phyloP scores from a whole-genome alignment of 495 filamentous ascomycete species.

The Cairneyella variabilis region DNA sequence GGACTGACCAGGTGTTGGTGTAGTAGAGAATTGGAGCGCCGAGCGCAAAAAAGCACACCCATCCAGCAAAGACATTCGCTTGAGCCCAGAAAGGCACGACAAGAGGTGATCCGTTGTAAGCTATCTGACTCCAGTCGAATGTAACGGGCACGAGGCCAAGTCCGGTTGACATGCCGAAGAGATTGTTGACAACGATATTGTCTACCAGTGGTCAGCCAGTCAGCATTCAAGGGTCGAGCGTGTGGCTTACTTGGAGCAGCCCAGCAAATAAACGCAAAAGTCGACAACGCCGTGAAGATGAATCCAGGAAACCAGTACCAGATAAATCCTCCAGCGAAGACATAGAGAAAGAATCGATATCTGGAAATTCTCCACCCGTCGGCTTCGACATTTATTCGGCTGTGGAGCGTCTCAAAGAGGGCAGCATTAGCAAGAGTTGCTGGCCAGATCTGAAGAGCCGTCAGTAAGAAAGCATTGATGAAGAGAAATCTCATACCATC shows the following conservation, averaged over 20 bases:
- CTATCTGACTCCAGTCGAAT: slow-evolving; percentile 56
- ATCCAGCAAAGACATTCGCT: slow-evolving; percentile 56
- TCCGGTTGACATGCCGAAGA: slow-evolving; percentile 65
- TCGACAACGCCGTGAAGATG: slow-evolving; percentile 50
- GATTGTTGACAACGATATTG: slow-evolving; percentile 63
- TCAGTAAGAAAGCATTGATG: no score
- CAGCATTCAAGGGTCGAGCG: no score
- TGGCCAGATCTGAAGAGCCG: no score
- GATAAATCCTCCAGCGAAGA: slow-evolving; percentile 52
- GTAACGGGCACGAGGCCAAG: slow-evolving; percentile 56
- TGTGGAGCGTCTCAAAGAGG: slow-evolving; percentile 68
- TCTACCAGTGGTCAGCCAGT: no score
- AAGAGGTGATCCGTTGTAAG: slow-evolving; percentile 49
- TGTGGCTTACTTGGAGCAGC: slow-evolving; percentile 50
- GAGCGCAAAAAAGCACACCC: slow-evolving; percentile 46
- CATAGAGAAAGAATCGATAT: slow-evolving; percentile 62
- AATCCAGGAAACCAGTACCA: slow-evolving; percentile 49
- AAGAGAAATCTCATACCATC: no score
- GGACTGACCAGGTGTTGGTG: no score
- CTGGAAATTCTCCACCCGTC: slow-evolving; percentile 63
- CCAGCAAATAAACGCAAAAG: slow-evolving; percentile 59
- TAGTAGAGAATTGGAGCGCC: no score
- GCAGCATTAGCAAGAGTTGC: slow-evolving; percentile 57
- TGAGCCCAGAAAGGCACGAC: slow-evolving; percentile 53
- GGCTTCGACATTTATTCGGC: slow-evolving; percentile 55